Conservation (phyloP, 441 rosid species). For the Manihot esculenta region DNA sequence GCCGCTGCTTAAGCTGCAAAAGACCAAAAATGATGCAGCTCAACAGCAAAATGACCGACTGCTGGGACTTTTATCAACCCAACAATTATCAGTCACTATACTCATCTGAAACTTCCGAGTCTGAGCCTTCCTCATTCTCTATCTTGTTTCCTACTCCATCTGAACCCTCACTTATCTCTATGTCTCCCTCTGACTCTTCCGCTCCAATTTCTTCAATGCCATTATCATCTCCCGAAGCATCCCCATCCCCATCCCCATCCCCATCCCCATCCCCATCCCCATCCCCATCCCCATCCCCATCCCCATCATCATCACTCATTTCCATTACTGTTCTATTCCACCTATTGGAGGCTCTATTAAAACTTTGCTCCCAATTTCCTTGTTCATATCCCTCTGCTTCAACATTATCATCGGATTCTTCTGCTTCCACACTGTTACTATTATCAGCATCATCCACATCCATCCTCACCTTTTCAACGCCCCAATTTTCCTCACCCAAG, state of each 20-base stretch:
- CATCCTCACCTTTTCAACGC: constrained; percentile 40
- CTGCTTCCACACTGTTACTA: constrained; percentile 60
- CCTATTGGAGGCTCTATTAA: constrained; percentile 31
- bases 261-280: too few species aligned
- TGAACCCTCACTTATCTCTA: constrained; percentile 62
- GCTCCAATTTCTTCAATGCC: constrained; percentile 34
- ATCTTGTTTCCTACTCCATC: constrained; percentile 39
- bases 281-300: too few species aligned
- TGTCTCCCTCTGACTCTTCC: constrained; percentile 47
- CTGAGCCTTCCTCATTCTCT: constrained; percentile 43
- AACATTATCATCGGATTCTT: constrained; percentile 65
- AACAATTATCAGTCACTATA: constrained; percentile 49
- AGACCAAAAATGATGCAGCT: constrained; percentile 33
- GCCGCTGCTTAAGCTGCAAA: constrained; percentile 23
- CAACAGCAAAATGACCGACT: background rate
- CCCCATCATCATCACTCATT: constrained; percentile 60
- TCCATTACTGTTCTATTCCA: constrained; percentile 50
- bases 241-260: too few species aligned
- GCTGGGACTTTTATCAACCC: constrained; percentile 1
- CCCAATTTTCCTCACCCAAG: constrained; percentile 63
- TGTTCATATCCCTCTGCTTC: constrained; percentile 53
- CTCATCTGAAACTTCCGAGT: constrained; percentile 51
- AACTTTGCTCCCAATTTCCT: constrained; percentile 58
- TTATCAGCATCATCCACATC: constrained; percentile 34
- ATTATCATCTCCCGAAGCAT: constrained; percentile 38